These are phyloP conservation scores for Ustilago curta DNA, from an alignment of 1,284 basidiomycete species.

Conservation along the genomic window DNA sequence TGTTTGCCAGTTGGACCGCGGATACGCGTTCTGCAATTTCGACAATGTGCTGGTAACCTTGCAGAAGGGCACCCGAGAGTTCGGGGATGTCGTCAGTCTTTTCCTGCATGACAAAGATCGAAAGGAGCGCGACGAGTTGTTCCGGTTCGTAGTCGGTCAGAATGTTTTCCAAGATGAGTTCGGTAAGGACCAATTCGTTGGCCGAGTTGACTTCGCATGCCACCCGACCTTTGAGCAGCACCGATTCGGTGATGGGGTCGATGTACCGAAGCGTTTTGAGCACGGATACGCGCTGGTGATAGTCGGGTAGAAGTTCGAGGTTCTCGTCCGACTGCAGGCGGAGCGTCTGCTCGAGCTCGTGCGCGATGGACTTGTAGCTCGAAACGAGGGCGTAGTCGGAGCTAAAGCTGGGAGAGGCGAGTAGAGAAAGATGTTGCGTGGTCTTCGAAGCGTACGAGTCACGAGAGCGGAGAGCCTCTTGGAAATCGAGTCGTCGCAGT, in stretches of 20 bases:
- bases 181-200: conserved; percentile 86
- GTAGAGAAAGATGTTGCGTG: conserved; percentile 26
- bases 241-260: conserved; percentile 80
- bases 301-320: conserved; percentile 94
- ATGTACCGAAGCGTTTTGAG: conserved; percentile 79
- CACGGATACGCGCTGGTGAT: conserved; percentile 91
- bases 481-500: conserved; percentile 88
- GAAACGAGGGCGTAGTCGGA: conserved; percentile 82
- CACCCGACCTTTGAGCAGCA: conserved; percentile 94
- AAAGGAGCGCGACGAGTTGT: conserved; percentile 96
- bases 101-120: conserved; percentile 96
- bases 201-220: conserved; percentile 99
- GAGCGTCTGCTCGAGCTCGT: conserved; percentile 75
- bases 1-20: conserved; percentile 79
- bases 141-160: conserved; percentile 89
- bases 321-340: conserved; percentile 80
- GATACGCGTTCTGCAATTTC: conserved; percentile 86
- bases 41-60: conserved; percentile 82
- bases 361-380: conserved; percentile 78
- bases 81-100: conserved; percentile 89
- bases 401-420: conserved; percentile 74
- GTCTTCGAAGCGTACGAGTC: conserved; percentile 72
- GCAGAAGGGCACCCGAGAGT: conserved; percentile 78
- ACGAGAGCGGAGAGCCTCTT: conserved; percentile 80
- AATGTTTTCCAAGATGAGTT: conserved; percentile 95